Evolutionary conservation across 768 basidiomycete genomes (phyloP), one percentile per base, ranked within the genome.

Genomic region (Pleurotus giganteus): DNA sequence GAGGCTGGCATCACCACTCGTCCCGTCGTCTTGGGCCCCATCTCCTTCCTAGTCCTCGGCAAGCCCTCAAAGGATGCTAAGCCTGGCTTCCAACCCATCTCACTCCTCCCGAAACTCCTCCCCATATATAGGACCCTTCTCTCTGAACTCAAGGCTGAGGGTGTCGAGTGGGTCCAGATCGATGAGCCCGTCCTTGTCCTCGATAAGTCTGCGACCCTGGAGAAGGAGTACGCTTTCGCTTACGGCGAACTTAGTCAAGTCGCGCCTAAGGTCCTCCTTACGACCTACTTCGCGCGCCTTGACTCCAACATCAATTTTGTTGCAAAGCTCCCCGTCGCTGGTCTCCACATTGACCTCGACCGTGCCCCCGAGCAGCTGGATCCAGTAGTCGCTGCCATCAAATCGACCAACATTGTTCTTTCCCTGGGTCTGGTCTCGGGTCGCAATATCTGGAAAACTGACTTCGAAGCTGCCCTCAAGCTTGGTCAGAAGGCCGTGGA

Each of bases 401-500:
- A 94, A 80, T 68, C 81, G 58, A 95, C 93, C 61, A 74, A 72
- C 65, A 81, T 94, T 59, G 67, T 87, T 60, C 82, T 99, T 50
- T 98, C 97, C 36, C 86, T 98, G 59, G 97, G 97, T 74, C 71
- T 98, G 58, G 91, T 99, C 60, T 98, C 97, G 42, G 97, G 97
- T 53, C 94, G 97, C 69, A 98, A 98, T 82, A 92, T 99, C 78
- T 99, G 97, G 97, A 99, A 98, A 85, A 88, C 85, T 59, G 95
- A 98, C 74, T 87, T 98, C 64, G 76, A 80, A 59, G 85, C 84
- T 53, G 87, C 92, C 55, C 82, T 94, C 74, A 86, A 87, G 69
- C 74, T 83, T 44, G 91, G 83, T 54, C 87, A 95, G 76, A 89
- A 86, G 71, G 94, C 92, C 44, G 77, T 97, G 63, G 84, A 86